Evolutionary conservation across 108 stramenopile species (phyloP).

Genomic region (Cyclotella kingstonii): DNA sequence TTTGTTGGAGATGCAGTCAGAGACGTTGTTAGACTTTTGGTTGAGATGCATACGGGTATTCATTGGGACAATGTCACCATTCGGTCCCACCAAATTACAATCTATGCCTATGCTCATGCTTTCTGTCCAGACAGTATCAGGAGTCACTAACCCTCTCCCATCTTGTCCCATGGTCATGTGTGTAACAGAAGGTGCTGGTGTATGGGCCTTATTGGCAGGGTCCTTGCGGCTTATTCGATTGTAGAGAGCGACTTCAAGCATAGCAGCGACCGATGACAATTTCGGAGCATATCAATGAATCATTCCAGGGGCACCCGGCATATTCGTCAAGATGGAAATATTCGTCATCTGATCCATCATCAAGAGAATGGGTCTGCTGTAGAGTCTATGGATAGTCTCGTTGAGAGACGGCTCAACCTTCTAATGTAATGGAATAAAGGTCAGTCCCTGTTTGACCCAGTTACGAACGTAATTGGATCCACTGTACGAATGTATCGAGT

Average conservation of each 20-base stretch:
- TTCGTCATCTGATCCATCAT: slow-evolving; percentile 41
- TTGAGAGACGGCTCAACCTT: slow-evolving; percentile 13
- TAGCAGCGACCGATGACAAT: slow-evolving; percentile 42
- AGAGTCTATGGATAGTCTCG: neutral
- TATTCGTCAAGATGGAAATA: slow-evolving; percentile 33
- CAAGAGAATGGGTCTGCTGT: slow-evolving; percentile 24
- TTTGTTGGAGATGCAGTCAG: too few relatives aligned
- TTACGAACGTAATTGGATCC: slow-evolving; percentile 51
- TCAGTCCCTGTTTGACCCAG: slow-evolving; percentile 73
- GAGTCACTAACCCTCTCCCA: slow-evolving; percentile 64
- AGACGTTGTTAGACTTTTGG: too few relatives aligned
- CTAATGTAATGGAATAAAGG: slow-evolving; percentile 19
- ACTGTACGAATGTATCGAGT: slow-evolving; percentile 65
- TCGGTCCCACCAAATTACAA: slow-evolving; percentile 14
- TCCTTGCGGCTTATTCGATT: slow-evolving; percentile 73
- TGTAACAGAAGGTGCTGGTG: slow-evolving; percentile 66
- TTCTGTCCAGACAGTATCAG: slow-evolving; percentile 69
- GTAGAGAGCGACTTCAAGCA: slow-evolving; percentile 73
- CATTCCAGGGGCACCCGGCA: slow-evolving; percentile 67
- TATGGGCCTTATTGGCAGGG: slow-evolving; percentile 34
- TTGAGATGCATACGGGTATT: slow-evolving; percentile 65
- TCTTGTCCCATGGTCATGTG: slow-evolving; percentile 48
- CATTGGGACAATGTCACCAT: slow-evolving; percentile 18
- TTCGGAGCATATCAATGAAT: slow-evolving; percentile 78
- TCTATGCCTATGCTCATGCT: slow-evolving; percentile 51